Evolutionary conservation across 192 early-diverging fungal species (phyloP), one percentile per base, ranked within the genome.

Genomic region (Chytriomyces confervae): DNA sequence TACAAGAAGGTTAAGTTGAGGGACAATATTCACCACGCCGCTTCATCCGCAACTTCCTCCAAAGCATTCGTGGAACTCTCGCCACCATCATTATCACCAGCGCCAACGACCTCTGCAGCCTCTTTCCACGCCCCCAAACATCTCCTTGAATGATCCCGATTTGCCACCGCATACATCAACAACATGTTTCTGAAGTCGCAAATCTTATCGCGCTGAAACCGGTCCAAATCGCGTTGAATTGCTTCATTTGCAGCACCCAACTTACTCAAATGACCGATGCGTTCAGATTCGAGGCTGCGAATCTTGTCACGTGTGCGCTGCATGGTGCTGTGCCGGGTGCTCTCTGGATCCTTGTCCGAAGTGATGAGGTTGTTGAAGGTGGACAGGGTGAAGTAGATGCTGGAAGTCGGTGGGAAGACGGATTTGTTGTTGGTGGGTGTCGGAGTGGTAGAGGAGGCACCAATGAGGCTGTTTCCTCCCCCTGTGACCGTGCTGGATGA

Each of bases 131-230:
- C 82, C 24, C 60, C 62, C 27, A 76, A 36, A 43, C 65, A 76
- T 64, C 66, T 74, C 45, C 50, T 60, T 64, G 75, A 62, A 66
- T 72, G 84, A 48, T 82, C 82, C 36, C 79, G 69, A 68, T 82
- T 76, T 48, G 85, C 81, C 1, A 83, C 13, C 51, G 83, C 81
- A 61, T 78, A 83, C 18, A 87, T 88, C 47, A 97, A 81, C 66
- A 99, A 75, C 79, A 94, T 90, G 72, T 94, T 90, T 66, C 93
- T 87, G 46, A 99, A 73, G 73, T 99, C 96, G 46, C 85, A 81
- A 50, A 97, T 87, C 84, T 99, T 99, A 76, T 96, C 92, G 72
- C 93, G 86, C 84, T 99, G 97, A 86, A 97, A 99, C 45, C 95
- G 85, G 70, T 98, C 96, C 77, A 99, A 78, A 75, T 99, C 95